phyloP scores from a whole-genome alignment of 106 monocot species.

The Xerophyta viscosa region DNA sequence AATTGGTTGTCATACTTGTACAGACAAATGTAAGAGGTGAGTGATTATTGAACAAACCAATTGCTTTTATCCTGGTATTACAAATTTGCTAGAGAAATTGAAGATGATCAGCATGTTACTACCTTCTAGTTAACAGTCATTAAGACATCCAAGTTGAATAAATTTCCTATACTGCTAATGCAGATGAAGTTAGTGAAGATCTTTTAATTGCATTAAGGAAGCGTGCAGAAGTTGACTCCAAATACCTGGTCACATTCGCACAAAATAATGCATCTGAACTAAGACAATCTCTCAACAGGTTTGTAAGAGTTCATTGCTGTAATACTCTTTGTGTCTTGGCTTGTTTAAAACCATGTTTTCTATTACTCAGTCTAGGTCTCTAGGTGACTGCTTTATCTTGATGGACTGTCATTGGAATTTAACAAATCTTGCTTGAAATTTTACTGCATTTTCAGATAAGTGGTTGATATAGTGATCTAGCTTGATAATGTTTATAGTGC shows the following conservation, averaged over 20 bases:
- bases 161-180: neutral
- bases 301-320: neutral
- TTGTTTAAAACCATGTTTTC: too few species aligned
- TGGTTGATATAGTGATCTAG: neutral
- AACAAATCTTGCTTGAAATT: too few species aligned
- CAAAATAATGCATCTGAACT: conserved; percentile 50
- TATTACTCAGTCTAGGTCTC: too few species aligned
- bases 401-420: too few species aligned
- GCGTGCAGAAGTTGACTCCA: conserved; percentile 77
- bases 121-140: neutral
- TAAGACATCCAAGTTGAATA: neutral
- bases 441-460: too few species aligned
- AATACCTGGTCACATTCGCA: conserved; percentile 42
- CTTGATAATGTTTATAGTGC: conserved; percentile 8
- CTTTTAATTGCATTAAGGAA: conserved; percentile 56
- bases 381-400: too few species aligned
- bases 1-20: conserved; percentile 66
- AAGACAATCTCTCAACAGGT: conserved; percentile 73
- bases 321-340: neutral
- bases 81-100: neutral
- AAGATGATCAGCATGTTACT: neutral
- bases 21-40: conserved; percentile 36
- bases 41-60: neutral
- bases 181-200: conserved; percentile 75
- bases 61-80: neutral